phyloP scores from a whole-genome alignment of 2,329 filamentous ascomycete species.

The Ceratocystis huliohia region DNA sequence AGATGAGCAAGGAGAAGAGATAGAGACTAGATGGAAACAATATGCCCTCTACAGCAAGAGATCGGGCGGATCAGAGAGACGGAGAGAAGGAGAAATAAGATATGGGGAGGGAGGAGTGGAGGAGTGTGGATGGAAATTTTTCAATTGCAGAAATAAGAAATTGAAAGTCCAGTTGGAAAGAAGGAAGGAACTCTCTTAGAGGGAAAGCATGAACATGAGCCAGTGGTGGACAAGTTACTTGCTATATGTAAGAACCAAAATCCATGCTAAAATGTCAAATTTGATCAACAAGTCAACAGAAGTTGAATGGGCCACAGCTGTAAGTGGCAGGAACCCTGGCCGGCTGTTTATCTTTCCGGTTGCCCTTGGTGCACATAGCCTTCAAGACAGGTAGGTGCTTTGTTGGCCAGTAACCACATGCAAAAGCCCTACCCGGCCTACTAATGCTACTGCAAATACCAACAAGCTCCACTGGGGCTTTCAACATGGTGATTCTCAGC shows the following conservation, averaged over 20 bases:
- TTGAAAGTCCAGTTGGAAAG: not conserved
- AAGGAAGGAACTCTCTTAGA: slow-evolving; percentile 8
- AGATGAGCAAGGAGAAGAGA: not conserved
- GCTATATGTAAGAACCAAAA: slow-evolving; percentile 14
- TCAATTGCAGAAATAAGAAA: slow-evolving; percentile 17
- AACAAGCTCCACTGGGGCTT: not conserved
- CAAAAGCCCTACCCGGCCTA: not conserved
- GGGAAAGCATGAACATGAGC: not conserved
- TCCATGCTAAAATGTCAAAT: slow-evolving; percentile 8
- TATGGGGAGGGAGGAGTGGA: too few relatives aligned
- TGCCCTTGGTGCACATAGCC: not conserved
- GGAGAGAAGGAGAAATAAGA: slow-evolving; percentile 14
- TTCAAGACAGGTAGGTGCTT: not conserved
- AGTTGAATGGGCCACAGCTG: not conserved
- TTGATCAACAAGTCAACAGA: slow-evolving; percentile 11
- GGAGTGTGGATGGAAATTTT: too few relatives aligned
- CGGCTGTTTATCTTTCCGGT: not conserved
- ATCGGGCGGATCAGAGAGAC: slow-evolving; percentile 22
- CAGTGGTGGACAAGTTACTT: slow-evolving; percentile 1
- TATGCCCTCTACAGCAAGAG: slow-evolving; percentile 12
- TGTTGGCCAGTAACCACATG: not conserved
- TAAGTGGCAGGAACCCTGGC: not conserved
- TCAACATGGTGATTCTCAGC: not conserved
- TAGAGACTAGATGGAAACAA: not conserved
- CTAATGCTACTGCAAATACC: not conserved